Base-by-base conservation (phyloP, 768 basidiomycete genomes). In the Rhodosporidiobolus sp. region DNA sequence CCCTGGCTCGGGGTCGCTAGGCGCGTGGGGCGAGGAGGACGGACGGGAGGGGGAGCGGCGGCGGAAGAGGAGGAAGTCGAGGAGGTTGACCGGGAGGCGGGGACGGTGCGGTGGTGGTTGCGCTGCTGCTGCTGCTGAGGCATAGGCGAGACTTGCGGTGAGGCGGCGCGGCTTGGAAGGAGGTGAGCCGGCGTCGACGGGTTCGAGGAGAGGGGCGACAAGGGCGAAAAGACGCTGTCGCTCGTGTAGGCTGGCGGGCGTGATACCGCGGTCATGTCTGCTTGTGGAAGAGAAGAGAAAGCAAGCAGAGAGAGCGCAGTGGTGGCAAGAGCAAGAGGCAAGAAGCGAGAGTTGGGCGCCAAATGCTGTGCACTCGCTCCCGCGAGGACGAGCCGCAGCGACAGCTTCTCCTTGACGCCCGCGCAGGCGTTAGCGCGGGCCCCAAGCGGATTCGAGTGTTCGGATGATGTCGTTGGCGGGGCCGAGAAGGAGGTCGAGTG, bases 1-100 rank as follows among this genome's bases (percentile, higher is more conserved):
- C 71, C 71, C 30, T 57, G 43, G 12, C 43, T 48, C 4, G 71
- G 71, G 16, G 62, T 63, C 0, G 66, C 65, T 20, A 72, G 62
- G 14, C 52, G 45, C 28, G 53, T 26, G 17, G 71, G 71, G 26
- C 52, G 50, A 7, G 65, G 63, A 2, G 55, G 64, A 4, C 48
- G 57, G 10, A 19, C 35, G 20, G 48, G 60, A 12, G 32, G 54
- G 2, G 0, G 17, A 0, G 11, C 54, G 10, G 49, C 49, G 35
- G 8, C 19, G 11, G 57, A 34, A 35, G 43, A 11, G 28, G 59
- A 16, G 1, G 46, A 26, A n/a, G 58, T 8, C n/a, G 48, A 50
- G 19, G 14, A 20, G 63, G 43, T 32, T 45, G 45, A 20, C 46
- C 26, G 24, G 61, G 28, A 6, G n/a, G 28, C n/a, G 0, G 2